Evolutionary conservation across 1,284 basidiomycete genomes (phyloP).

Genomic region (Ganoderma leucocontextum): DNA sequence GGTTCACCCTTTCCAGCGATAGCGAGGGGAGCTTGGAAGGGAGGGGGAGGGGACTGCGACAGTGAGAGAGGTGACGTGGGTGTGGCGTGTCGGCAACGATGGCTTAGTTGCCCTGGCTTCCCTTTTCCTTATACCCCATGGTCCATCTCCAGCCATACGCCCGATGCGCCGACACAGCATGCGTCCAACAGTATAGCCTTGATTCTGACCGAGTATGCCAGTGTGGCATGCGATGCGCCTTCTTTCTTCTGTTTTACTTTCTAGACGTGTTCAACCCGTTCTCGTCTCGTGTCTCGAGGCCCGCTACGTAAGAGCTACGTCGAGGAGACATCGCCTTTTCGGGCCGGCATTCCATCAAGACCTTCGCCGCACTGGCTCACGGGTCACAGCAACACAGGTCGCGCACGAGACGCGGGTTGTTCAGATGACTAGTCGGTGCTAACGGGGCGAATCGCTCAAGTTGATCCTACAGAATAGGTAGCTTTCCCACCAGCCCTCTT

Average conservation of each 20-base stretch:
- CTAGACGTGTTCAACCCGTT: neutral
- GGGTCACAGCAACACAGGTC: neutral
- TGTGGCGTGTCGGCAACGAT: neutral
- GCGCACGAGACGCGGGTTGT: neutral
- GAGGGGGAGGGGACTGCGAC: neutral
- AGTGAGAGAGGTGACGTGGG: neutral
- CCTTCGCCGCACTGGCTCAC: neutral
- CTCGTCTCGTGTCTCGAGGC: conserved; percentile 14
- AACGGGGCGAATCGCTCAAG: neutral
- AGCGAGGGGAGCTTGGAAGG: neutral
- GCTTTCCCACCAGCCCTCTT: neutral
- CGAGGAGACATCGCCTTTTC: neutral
- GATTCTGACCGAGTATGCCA: neutral
- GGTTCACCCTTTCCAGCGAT: too few relatives aligned
- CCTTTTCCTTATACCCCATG: conserved; percentile 12
- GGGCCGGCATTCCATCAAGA: neutral
- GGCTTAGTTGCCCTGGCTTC: neutral
- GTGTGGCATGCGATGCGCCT: conserved; percentile 11
- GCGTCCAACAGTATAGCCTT: neutral
- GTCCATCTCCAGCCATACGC: neutral
- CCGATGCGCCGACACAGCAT: neutral
- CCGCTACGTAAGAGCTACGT: neutral
- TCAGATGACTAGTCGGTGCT: neutral
- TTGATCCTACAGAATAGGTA: neutral
- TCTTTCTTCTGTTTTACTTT: neutral